Base-by-base conservation (phyloP, 1,284 basidiomycete species). In the Trametes versicolor region DNA sequence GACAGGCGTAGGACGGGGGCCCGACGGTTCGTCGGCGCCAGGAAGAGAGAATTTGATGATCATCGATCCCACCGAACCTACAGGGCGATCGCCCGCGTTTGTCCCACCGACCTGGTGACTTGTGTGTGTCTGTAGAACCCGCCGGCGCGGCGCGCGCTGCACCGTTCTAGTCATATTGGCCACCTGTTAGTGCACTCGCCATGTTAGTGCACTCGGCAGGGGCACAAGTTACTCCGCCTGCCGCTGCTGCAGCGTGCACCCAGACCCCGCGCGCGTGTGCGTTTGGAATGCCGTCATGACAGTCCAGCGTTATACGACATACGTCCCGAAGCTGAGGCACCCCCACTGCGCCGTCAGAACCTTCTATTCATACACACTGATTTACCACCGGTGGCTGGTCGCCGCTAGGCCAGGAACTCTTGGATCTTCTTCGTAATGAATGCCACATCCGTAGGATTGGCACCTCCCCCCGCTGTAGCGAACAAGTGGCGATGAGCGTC, bases 361-460 rank as follows among this genome's bases (percentile, higher is more conserved):
- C 34, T 50, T 58, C 57, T 13, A 58, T 29, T 41, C 47, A n/a
- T 39, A 37, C 47, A 37, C 47, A 9, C 57, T 58, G 57, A 58
- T 58, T 58, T 58, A 58, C 57, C 58, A 51, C 49, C 15, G 51
- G 9, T 10, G 23, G 17, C 2, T 39, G 3, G 32, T 36, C 53
- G 41, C 27, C 43, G 32, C 39, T 60, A 63, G 41, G 43, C 63
- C 34, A 70, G 52, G 57, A 68, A 65, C 39, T 63, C 61, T 32
- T 64, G 43, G 51, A 71, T 68, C 58, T 64, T 63, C 58, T 49
- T 54, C n/a, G 70, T 69, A 17, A 71, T 57, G 57, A 69, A 71
- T 23, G 52, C 58, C 43, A 69, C 64, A 51, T 67, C 66, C 27
- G 57, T 51, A n/a, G 70, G 63, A 52, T 66, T 67, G 29, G 70